These are phyloP conservation scores for Podospora pseudocomata DNA, from an alignment of 495 filamentous ascomycete species.

Conservation along the genomic window DNA sequence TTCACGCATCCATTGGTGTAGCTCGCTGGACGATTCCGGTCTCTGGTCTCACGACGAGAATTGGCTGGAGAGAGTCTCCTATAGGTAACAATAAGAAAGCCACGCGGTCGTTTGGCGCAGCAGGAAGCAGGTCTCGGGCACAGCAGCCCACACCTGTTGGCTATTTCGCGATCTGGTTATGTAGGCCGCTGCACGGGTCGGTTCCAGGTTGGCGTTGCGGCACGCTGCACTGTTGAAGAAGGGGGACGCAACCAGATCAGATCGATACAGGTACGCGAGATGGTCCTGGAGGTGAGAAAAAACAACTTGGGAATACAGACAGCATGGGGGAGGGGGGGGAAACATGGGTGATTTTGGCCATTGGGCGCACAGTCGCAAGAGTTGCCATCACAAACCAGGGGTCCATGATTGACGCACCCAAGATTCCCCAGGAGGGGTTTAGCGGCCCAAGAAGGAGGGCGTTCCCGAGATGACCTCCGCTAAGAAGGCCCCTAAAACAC, in stretches of 20 bases:
- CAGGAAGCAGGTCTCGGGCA: not conserved
- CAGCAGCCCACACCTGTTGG: not conserved
- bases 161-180: not conserved
- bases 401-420: conserved; percentile 11
- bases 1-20: not conserved
- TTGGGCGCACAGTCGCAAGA: conserved; percentile 5
- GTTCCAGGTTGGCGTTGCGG: too few relatives aligned
- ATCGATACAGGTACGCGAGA: not conserved
- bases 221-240: too few relatives aligned
- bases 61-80: too few relatives aligned
- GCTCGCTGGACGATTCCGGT: too few relatives aligned
- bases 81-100: not conserved
- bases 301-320: not conserved
- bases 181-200: too few relatives aligned
- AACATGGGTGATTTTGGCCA: not conserved
- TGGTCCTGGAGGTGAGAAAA: not conserved
- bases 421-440: conserved; percentile 12
- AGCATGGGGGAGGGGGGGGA: too few relatives aligned
- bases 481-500: not conserved
- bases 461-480: conserved; percentile 15
- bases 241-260: too few relatives aligned
- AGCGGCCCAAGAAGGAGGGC: conserved; percentile 12
- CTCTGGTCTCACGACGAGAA: not conserved
- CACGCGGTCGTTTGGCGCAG: not conserved
- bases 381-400: conserved; percentile 5